These are phyloP conservation scores for Suillus variegatus DNA, from an alignment of 768 basidiomycete genomes.

Conservation along the genomic window DNA sequence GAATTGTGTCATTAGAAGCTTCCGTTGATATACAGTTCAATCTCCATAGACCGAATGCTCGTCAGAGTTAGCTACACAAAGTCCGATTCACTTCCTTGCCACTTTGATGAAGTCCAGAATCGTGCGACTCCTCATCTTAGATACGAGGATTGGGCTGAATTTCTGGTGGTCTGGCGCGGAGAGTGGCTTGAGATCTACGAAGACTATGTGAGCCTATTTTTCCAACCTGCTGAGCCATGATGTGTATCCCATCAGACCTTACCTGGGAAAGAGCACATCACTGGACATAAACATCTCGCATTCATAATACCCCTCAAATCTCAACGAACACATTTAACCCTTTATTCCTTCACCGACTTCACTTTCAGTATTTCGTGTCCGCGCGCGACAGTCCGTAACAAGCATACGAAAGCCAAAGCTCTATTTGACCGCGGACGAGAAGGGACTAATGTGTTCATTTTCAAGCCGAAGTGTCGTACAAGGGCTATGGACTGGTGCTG, in stretches of 20 bases:
- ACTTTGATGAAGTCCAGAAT: constrained; percentile 70
- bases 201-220: constrained; percentile 64
- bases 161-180: constrained; percentile 82
- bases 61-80: constrained; percentile 72
- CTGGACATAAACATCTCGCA: constrained; percentile 75
- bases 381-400: constrained; percentile 46
- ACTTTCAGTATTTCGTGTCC: constrained; percentile 77
- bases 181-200: constrained; percentile 81
- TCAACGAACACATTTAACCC: constrained; percentile 65
- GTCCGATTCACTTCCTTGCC: constrained; percentile 44
- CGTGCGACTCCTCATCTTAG: constrained; percentile 61
- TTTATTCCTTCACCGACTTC: constrained; percentile 87
- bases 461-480: constrained; percentile 77
- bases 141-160: constrained; percentile 77
- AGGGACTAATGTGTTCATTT: constrained; percentile 85
- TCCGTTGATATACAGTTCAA: constrained; percentile 17
- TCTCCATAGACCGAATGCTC: constrained; percentile 79
- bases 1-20: neutral
- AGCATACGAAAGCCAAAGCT: constrained; percentile 43
- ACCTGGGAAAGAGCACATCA: constrained; percentile 67
- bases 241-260: constrained; percentile 42
- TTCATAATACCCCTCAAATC: constrained; percentile 75
- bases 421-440: constrained; percentile 53
- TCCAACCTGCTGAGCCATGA: neutral
- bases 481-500: constrained; percentile 89